Evolutionary conservation across 1,284 basidiomycete genomes (phyloP).

Genomic region (Heterobasidion annosum): DNA sequence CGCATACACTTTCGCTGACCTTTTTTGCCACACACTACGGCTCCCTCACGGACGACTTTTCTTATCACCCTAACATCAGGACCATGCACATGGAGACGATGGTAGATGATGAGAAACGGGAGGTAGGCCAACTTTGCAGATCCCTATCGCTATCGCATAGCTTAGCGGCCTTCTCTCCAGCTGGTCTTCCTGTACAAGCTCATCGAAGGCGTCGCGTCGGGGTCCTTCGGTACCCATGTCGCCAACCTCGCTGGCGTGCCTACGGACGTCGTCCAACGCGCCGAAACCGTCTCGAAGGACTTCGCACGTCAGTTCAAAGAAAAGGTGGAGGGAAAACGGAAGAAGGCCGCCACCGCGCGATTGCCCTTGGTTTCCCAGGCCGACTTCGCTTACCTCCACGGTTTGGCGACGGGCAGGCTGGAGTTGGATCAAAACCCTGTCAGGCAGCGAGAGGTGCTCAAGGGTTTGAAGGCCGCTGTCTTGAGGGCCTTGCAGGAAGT

Average conservation of each 20-base stretch:
- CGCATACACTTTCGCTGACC: constrained; percentile 78
- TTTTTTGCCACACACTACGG: constrained; percentile 89
- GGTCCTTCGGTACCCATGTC: constrained; percentile 90
- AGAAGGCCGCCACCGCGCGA: constrained; percentile 40
- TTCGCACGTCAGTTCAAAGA: constrained; percentile 84
- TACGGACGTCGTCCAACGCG: constrained; percentile 72
- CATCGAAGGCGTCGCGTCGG: constrained; percentile 80
- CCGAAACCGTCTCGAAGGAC: constrained; percentile 79
- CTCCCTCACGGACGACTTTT: constrained; percentile 79
- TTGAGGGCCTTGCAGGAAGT: not conserved
- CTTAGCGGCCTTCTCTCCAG: constrained; percentile 25
- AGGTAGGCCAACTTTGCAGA: constrained; percentile 36
- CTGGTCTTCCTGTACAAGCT: constrained; percentile 93
- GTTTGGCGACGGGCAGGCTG: constrained; percentile 42
- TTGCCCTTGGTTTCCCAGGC: constrained; percentile 77
- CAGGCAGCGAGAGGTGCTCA: constrained; percentile 42
- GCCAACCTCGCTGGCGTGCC: constrained; percentile 84
- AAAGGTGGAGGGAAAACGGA: constrained; percentile 59
- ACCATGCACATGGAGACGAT: constrained; percentile 93
- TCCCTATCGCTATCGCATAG: not conserved
- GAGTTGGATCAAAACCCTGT: constrained; percentile 43
- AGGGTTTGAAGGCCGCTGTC: constrained; percentile 31
- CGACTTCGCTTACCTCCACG: constrained; percentile 75
- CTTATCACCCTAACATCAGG: constrained; percentile 87
- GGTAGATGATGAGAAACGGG: constrained; percentile 83